phyloP scores from a whole-genome alignment of 2,329 filamentous ascomycete species.

The Paramyrothecium sp. region DNA sequence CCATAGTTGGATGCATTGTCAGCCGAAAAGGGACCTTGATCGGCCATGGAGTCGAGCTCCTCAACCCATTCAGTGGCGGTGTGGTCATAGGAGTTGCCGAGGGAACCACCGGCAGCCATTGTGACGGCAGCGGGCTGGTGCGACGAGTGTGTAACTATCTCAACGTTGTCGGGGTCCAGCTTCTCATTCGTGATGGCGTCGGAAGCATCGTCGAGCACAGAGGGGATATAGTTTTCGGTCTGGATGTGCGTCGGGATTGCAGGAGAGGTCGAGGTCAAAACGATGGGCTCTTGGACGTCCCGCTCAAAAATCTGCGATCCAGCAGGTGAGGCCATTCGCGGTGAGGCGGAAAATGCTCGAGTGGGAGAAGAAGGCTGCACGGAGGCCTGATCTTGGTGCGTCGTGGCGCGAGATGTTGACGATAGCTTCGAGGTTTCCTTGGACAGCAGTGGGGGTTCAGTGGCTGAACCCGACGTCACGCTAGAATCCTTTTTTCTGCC shows the following conservation, averaged over 20 bases:
- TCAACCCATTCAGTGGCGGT: constrained; percentile 53
- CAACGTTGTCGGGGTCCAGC: constrained; percentile 83
- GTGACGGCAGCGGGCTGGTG: constrained; percentile 77
- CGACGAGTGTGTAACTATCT: constrained; percentile 84
- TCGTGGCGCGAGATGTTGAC: constrained; percentile 32
- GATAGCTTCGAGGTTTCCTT: constrained; percentile 35
- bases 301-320: constrained; percentile 87
- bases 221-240: constrained; percentile 90
- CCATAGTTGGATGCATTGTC: constrained; percentile 75
- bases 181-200: constrained; percentile 86
- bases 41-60: constrained; percentile 54
- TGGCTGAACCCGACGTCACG: constrained; percentile 5
- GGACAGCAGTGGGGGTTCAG: constrained; percentile 30
- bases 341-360: constrained; percentile 67
- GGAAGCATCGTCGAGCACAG: constrained; percentile 87
- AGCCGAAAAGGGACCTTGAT: constrained; percentile 39
- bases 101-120: constrained; percentile 51
- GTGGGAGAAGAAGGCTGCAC: constrained; percentile 62
- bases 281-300: constrained; percentile 79
- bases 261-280: constrained; percentile 68
- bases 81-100: constrained; percentile 36
- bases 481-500: constrained; percentile 54
- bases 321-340: constrained; percentile 75
- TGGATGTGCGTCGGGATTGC: constrained; percentile 93
- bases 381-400: constrained; percentile 40